Conservation (phyloP, 352 stramenopile species). For the Phytopythium litorale region DNA sequence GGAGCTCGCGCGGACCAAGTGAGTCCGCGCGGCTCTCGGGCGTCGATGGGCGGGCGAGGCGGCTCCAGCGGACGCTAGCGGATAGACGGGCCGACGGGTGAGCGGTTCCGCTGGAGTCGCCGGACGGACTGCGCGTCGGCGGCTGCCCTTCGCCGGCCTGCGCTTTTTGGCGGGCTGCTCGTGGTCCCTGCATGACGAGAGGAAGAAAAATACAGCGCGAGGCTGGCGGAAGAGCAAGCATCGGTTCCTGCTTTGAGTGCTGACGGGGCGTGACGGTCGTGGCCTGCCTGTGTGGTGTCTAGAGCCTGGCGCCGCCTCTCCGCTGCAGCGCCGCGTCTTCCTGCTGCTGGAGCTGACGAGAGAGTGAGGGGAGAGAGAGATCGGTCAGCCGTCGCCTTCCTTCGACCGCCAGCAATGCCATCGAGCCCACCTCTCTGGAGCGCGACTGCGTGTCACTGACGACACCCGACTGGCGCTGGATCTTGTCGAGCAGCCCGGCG, state of each 20-base stretch:
- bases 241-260: background rate
- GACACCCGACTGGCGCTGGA: conserved; percentile 56
- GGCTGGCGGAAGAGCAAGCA: background rate
- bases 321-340: conserved; percentile 38
- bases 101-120: conserved; percentile 2
- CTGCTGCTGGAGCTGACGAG: conserved; percentile 43
- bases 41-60: background rate
- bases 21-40: conserved; percentile 8
- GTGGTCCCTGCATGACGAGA: background rate
- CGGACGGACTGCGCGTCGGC: background rate
- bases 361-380: background rate
- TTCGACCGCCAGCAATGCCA: background rate
- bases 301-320: conserved; percentile 26
- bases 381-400: background rate
- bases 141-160: background rate
- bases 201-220: conserved; percentile 5
- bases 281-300: conserved; percentile 10
- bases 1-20: conserved; percentile 67
- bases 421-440: conserved; percentile 54
- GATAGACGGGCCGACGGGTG: background rate
- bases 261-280: conserved; percentile 5
- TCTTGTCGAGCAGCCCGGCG: conserved; percentile 60
- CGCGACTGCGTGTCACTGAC: conserved; percentile 68
- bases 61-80: background rate
- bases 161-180: conserved; percentile 2